Evolutionary conservation across 2,329 filamentous ascomycete species (phyloP), one percentile per base, ranked within the genome.

Genomic region (Verticillium nubilum): DNA sequence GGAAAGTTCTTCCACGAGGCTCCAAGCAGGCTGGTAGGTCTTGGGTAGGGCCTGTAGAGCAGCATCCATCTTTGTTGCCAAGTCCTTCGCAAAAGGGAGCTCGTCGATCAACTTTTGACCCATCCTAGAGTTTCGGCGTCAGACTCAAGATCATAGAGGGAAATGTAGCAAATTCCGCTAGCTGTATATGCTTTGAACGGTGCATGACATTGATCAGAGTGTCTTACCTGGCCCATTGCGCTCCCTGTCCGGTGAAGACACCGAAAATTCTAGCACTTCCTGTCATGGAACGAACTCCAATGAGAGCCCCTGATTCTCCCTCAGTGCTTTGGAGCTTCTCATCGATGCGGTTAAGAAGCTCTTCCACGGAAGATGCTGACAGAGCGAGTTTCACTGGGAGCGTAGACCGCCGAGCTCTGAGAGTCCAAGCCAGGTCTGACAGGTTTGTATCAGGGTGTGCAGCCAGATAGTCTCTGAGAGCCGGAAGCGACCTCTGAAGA

Each of bases 201-300:
- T n/a, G n/a, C n/a, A n/a, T n/a, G n/a, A n/a, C n/a, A n/a, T n/a
- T n/a, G n/a, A n/a, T n/a, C n/a, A n/a, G n/a, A n/a, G n/a, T n/a
- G n/a, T n/a, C n/a, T n/a, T 12, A 13, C 29, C 29, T 31, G 29
- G 29, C 29, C 29, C 29, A 73, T 47, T 73, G 71, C 0, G 70
- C 70, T 4, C 71, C 71, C 57, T 73, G 71, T 0, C 71, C 69
- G 1, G 71, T 72, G 58, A 72, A 73, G 7, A 73, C 61, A 4
- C 65, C 67, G 1, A 70, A 53, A 10, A 61, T 52, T 2, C 37
- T 26, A 5, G 6, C 13, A 15, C 15, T 15, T 17, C 33, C 15
- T 17, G 33, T 37, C 13, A 17, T 15, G 13, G 33, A 37, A 19
- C 33, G 42, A 4, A 23, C 42, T n/a, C 19, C 19, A 13, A 23